Evolutionary conservation across 371 early-diverging fungal genomes (phyloP).

Genomic region (Actinomucor elegans): DNA sequence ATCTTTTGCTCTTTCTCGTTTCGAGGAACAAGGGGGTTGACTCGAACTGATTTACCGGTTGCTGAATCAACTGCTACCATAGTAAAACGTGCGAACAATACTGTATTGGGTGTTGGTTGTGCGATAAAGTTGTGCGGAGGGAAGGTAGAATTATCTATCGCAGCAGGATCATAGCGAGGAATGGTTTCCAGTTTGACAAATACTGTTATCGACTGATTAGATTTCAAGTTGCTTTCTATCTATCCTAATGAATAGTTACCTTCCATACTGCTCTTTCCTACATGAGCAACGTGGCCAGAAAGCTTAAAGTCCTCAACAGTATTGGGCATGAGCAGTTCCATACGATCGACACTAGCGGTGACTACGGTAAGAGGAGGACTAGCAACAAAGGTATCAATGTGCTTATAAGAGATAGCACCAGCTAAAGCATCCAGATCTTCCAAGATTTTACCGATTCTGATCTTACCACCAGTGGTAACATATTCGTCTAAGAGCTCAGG

Average conservation of each 20-base stretch:
- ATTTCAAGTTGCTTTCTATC: background rate
- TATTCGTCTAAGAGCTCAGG: constrained; percentile 81
- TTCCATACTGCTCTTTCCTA: constrained; percentile 88
- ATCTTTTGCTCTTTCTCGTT: constrained; percentile 74
- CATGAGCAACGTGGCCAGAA: constrained; percentile 78
- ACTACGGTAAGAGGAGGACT: constrained; percentile 69
- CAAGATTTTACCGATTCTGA: constrained; percentile 63
- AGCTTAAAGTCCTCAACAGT: constrained; percentile 69
- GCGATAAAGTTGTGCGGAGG: constrained; percentile 17
- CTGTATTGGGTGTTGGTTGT: constrained; percentile 44
- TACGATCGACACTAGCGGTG: constrained; percentile 88
- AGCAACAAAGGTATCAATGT: constrained; percentile 58
- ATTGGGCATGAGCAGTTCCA: constrained; percentile 70
- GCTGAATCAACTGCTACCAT: constrained; percentile 88
- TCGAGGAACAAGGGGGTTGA: constrained; percentile 74
- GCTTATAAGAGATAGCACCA: constrained; percentile 76
- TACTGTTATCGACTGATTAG: constrained; percentile 41
- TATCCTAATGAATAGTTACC: constrained; percentile 15
- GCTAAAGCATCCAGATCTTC: constrained; percentile 85
- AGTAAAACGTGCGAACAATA: constrained; percentile 81
- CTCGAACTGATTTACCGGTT: constrained; percentile 68
- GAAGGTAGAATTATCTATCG: background rate
- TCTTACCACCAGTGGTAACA: constrained; percentile 65
- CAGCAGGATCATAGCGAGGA: constrained; percentile 17
- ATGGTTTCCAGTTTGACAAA: constrained; percentile 69